Evolutionary conservation across 345 rosid genomes (phyloP), one percentile per base, ranked within the genome.

Genomic region (Raphanus sativus): DNA sequence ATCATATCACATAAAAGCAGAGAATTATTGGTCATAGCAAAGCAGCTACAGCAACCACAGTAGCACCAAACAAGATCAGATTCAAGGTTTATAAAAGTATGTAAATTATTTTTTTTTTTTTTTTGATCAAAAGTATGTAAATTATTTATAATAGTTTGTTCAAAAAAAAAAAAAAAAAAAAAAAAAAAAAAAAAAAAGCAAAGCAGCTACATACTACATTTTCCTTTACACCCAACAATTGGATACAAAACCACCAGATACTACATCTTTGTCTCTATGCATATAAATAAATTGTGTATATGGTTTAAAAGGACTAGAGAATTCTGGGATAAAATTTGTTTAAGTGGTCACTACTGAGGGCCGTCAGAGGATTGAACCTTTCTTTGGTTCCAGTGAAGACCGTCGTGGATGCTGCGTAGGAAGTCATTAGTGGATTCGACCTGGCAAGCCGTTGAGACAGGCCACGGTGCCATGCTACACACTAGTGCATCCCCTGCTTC

Each of bases 391-490:
- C 99, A 96, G 79, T 96, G 98, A 61, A 96, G 98, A 62, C 97
- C 97, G 0, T 96, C 98, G 0, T 91, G 98, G 77, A 96, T 96
- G 84, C 99, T 96, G 38, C 79, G 94, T 40, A 96, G 77, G 81
- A 96, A 96, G 81, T 96, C 97, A 1, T 81, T 73, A 5, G 99
- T 96, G 5, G 99, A 93, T 73, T 96, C 98, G 16, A 56, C 86
- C 45, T 84, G 89, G 71, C 99, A 96, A 25, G 99, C 96, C 0
- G 98, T 96, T 40, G 98, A 95, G 62, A 96, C 98, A 2, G 99
- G 98, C 92, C 98, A 96, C 32, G 95, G 93, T 3, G 98, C 99
- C 94, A 96, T 91, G 83, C 99, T 85, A 85, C 97, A 93, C 15
- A 96, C 90, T 34, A 96, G 92, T 2, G 96, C 97, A 77, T 96